Percentiles rank a stretch among this genome's conserved stretches.
These are phyloP conservation scores for Letharia lupina DNA, from an alignment of 495 filamentous ascomycete species.

Conservation along the genomic window DNA sequence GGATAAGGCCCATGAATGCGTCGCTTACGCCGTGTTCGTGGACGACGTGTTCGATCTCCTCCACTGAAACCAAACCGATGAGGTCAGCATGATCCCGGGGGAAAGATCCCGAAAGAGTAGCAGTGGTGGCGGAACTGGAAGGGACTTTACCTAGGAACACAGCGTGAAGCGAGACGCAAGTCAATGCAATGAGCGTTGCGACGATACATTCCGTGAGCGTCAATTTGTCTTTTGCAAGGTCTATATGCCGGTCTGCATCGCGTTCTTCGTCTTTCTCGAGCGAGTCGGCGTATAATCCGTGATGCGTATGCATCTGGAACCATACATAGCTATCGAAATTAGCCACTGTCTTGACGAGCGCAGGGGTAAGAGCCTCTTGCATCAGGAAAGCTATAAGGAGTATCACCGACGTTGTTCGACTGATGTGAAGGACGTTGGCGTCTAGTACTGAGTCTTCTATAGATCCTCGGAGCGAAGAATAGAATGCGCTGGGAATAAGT, in stretches of 20 bases:
- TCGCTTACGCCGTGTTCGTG: constrained; percentile 56
- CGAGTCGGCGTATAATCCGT: constrained; percentile 65
- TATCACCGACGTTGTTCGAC: constrained; percentile 65
- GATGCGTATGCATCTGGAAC: constrained; percentile 78
- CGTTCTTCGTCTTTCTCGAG: constrained; percentile 62
- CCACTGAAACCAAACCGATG: constrained; percentile 37
- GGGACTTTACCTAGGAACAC: constrained; percentile 48
- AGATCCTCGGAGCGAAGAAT: constrained; percentile 45
- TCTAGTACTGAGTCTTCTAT: constrained; percentile 37
- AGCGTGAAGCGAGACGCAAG: constrained; percentile 71
- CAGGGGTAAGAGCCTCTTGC: constrained; percentile 26
- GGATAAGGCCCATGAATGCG: constrained; percentile 64
- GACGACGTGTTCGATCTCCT: constrained; percentile 71
- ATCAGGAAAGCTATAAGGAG: constrained; percentile 68
- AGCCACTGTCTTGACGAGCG: constrained; percentile 18
- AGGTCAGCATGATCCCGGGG: not conserved
- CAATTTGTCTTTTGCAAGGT: constrained; percentile 58
- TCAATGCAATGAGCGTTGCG: constrained; percentile 56
- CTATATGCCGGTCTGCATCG: constrained; percentile 60
- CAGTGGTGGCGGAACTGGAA: not conserved
- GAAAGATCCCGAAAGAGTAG: not conserved
- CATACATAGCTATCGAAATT: constrained; percentile 52
- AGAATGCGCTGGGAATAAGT: constrained; percentile 73
- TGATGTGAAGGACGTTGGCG: constrained; percentile 53
- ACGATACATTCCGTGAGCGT: constrained; percentile 69